phyloP scores from a whole-genome alignment of 768 basidiomycete species.

The Phlebiopsis flavidoalba region DNA sequence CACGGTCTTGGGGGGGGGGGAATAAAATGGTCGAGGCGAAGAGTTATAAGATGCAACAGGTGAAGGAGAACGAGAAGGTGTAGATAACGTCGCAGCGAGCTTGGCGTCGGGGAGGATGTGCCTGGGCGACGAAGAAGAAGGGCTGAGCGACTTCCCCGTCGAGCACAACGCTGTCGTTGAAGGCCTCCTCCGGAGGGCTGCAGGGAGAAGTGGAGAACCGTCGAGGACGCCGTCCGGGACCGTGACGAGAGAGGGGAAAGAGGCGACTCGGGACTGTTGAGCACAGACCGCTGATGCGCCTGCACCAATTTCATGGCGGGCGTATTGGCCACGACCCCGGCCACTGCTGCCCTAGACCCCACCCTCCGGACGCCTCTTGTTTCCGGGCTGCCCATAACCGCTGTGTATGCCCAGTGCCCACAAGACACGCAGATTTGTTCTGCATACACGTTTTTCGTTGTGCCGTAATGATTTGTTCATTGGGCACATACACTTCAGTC shows the following conservation, averaged over 20 bases:
- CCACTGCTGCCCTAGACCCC: background rate
- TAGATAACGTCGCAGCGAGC: constrained; percentile 11
- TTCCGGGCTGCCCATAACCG: background rate
- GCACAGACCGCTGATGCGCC: constrained; percentile 10
- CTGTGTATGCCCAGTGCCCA: background rate
- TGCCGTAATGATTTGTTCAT: background rate
- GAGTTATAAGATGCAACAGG: constrained; percentile 27
- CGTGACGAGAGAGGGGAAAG: constrained; percentile 8
- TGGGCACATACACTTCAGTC: background rate
- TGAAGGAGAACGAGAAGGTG: constrained; percentile 16
- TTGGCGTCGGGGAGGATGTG: background rate
- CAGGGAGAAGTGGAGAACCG: background rate
- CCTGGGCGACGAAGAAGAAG: constrained; percentile 4
- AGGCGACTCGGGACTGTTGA: constrained; percentile 9
- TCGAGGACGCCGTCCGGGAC: constrained; percentile 10
- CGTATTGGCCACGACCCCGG: constrained; percentile 9
- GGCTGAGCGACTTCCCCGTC: constrained; percentile 7
- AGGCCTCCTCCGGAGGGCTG: constrained; percentile 11
- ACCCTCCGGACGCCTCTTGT: background rate
- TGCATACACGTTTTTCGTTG: background rate
- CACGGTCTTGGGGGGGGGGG: no score
- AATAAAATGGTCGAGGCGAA: constrained; percentile 31
- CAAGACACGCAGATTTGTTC: background rate
- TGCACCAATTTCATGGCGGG: constrained; percentile 9
- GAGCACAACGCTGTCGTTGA: constrained; percentile 6